Conservation (phyloP, 2,329 filamentous ascomycete species). For the Fusarium sp. region DNA sequence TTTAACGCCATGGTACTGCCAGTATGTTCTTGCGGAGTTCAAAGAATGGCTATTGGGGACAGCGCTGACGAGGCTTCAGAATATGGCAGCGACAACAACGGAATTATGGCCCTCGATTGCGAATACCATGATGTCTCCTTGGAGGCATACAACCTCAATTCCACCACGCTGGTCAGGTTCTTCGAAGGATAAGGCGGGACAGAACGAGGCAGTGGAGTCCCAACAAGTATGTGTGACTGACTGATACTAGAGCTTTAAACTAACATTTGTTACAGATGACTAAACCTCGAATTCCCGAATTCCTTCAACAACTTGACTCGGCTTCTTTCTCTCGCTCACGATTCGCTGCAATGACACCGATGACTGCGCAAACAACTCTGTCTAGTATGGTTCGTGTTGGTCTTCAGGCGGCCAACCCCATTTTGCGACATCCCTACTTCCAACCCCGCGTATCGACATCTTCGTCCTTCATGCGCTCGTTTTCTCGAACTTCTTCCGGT, state of each 20-base stretch:
- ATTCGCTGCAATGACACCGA: constrained; percentile 23
- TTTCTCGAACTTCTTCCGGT: constrained; percentile 45
- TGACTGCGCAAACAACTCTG: constrained; percentile 38
- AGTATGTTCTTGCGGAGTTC: constrained; percentile 40
- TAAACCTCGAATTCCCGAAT: constrained; percentile 47
- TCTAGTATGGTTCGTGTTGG: constrained; percentile 49
- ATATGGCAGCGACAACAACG: constrained; percentile 59
- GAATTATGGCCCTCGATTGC: constrained; percentile 63
- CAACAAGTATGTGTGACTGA: constrained; percentile 39
- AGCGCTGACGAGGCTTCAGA: constrained; percentile 50
- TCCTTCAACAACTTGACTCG: constrained; percentile 45
- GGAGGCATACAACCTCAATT: constrained; percentile 40
- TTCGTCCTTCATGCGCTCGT: constrained; percentile 44
- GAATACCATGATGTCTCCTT: constrained; percentile 57
- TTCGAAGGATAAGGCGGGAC: constrained; percentile 8
- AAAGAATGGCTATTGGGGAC: constrained; percentile 10
- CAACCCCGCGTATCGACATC: constrained; percentile 36
- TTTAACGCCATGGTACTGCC: constrained; percentile 50
- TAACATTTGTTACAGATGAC: constrained; percentile 36
- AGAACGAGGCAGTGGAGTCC: constrained; percentile 23
- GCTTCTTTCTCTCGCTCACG: constrained; percentile 18
- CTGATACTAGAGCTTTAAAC: constrained; percentile 12
- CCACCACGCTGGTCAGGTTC: constrained; percentile 29
- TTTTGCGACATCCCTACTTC: constrained; percentile 48
- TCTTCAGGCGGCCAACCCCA: constrained; percentile 49